Evolutionary conservation across 2,329 filamentous ascomycete genomes (phyloP), one percentile per base, ranked within the genome.

Genomic region (Sporothrix pseudoabietina): DNA sequence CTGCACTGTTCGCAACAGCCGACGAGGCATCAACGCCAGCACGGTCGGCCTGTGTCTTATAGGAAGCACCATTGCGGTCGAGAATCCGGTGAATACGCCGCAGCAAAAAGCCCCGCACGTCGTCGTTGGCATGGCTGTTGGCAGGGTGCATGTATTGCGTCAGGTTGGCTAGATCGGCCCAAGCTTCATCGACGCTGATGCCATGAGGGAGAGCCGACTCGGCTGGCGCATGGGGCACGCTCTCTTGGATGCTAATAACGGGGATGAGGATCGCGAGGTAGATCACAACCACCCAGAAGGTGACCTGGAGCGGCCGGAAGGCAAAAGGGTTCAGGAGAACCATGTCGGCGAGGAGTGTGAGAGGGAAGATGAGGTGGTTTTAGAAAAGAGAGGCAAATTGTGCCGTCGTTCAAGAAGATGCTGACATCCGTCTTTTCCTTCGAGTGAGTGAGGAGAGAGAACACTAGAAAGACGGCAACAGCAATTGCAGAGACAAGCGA

Each of bases 71-170:
- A 79, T 92, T 94, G 30, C 84, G 83, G 44, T 87, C 83, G 75
- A 95, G 81, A 74, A 97, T 96, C 52, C 87, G 84, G 75, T 90
- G 84, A 74, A 97, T 88, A 74, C 94, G 89, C 22, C 83, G 78
- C 75, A 98, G 84, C 47, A 98, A 84, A 86, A 91, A 98, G 47
- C 88, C 84, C 75, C 93, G 90, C 47, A 98, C 90, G 32, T 89
- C 84, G 77, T 97, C 94, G 80, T 98, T 98, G 74, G 88, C 86
- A 74, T 86, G 90, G 77, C 92, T 94, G 82, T 97, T 98, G 84
- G 93, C 97, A 0, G 96, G 95, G 80, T 97, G 96, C 79, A 92
- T 96, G 0, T 86, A 85, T 76, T 86, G 86, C 47, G 92, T 95
- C 68, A 99, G 86, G 72, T 86, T 84, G 75, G 94, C 89, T 44